phyloP scores from a whole-genome alignment of 257 asterid genomes.

The Solanum pimpinellifolium region DNA sequence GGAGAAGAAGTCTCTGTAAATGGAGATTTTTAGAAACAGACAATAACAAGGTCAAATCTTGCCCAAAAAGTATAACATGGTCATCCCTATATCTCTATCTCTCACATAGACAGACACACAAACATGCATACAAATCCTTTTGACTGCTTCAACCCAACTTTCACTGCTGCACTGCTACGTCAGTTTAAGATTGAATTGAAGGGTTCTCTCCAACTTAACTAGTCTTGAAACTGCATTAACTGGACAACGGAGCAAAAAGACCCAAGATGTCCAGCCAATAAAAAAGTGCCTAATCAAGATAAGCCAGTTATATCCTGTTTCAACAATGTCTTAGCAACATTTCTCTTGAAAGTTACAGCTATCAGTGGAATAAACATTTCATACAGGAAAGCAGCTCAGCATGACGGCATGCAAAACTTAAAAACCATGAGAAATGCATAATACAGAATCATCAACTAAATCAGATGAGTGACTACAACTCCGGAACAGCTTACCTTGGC shows the following conservation, averaged over 20 bases:
- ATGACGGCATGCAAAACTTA: neutral
- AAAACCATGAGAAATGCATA: neutral
- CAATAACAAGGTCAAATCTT: neutral
- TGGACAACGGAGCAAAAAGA: neutral
- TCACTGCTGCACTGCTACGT: neutral
- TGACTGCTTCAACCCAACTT: neutral
- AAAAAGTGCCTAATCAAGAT: neutral
- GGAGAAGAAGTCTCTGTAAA: neutral
- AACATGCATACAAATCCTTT: neutral
- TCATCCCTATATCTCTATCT: neutral
- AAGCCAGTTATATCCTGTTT: neutral
- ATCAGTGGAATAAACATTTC: neutral
- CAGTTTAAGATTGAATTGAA: neutral
- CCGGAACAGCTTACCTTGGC: conserved; percentile 58
- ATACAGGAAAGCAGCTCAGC: neutral
- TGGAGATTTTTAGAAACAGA: neutral
- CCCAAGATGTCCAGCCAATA: neutral
- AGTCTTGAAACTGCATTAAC: neutral
- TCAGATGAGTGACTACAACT: neutral
- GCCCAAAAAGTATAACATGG: neutral
- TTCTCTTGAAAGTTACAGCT: neutral
- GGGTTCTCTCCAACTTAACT: neutral
- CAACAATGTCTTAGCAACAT: neutral
- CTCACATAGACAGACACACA: neutral
- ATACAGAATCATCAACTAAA: neutral